Conservation (phyloP, 345 rosid genomes). For the Eucalyptus polybractea region DNA sequence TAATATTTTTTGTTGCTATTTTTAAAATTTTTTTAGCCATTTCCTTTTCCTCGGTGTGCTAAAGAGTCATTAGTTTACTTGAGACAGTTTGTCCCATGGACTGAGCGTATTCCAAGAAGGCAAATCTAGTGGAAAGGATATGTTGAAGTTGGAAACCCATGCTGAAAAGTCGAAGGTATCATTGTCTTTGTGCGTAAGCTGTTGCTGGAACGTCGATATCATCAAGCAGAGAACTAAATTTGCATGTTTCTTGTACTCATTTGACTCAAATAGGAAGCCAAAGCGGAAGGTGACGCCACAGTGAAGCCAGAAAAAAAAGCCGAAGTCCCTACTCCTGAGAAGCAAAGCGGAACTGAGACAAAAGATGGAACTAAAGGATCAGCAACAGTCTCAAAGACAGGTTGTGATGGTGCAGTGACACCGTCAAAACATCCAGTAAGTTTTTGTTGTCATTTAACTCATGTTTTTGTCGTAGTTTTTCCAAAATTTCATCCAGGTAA, state of each 20-base stretch:
- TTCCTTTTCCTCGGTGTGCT: not conserved
- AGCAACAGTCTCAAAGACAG: slow-evolving; percentile 19
- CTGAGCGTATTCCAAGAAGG: slow-evolving; percentile 68
- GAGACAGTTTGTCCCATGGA: slow-evolving; percentile 79
- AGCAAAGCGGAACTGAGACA: slow-evolving; percentile 17
- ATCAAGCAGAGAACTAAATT: not conserved
- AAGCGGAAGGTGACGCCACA: slow-evolving; percentile 1
- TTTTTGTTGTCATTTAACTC: not conserved
- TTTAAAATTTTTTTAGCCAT: not conserved
- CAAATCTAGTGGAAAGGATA: slow-evolving; percentile 31
- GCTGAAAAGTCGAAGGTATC: slow-evolving; percentile 29
- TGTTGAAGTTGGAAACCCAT: slow-evolving; percentile 36
- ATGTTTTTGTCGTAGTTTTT: not conserved
- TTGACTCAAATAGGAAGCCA: slow-evolving; percentile 18
- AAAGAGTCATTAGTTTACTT: not conserved
- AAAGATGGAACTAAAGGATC: not conserved
- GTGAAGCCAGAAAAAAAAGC: slow-evolving; percentile 26
- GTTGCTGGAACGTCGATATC: not conserved
- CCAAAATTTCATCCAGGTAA: not conserved
- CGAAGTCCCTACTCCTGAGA: slow-evolving; percentile 14
- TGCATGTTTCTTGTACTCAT: not conserved
- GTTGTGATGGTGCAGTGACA: slow-evolving; percentile 8
- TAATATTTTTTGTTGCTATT: not conserved
- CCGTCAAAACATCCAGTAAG: slow-evolving; percentile 36
- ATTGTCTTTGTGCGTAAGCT: not conserved